These are phyloP conservation scores for Xylariaceae sp. DNA, from an alignment of 2,329 filamentous ascomycete species.

Conservation along the genomic window DNA sequence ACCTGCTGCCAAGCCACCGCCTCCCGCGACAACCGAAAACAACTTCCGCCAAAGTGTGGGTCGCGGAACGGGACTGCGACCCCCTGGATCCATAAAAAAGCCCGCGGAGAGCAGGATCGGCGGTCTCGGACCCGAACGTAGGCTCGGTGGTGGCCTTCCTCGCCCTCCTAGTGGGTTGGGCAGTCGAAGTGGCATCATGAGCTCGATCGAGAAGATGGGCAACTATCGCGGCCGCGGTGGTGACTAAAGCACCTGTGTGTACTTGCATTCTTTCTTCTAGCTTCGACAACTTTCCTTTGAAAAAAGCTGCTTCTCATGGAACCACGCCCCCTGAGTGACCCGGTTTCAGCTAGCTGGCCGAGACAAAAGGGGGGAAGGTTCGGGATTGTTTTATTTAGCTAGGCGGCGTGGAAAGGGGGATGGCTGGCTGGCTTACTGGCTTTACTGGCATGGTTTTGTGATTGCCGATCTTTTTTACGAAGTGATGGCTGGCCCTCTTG, in stretches of 20 bases:
- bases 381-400: neutral
- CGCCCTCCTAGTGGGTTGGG: constrained; percentile 46
- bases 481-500: constrained; percentile 5
- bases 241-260: constrained; percentile 1
- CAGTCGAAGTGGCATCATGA: constrained; percentile 68
- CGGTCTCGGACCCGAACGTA: constrained; percentile 41
- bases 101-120: constrained; percentile 45
- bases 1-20: constrained; percentile 7
- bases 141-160: constrained; percentile 42
- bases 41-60: constrained; percentile 50
- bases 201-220: constrained; percentile 84
- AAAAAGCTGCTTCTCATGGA: neutral
- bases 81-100: constrained; percentile 47
- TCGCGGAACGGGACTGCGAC: constrained; percentile 54
- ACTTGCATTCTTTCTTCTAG: neutral
- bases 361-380: neutral
- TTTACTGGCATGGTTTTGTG: constrained; percentile 3
- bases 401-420: constrained; percentile 2
- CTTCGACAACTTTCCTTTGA: constrained; percentile 1
- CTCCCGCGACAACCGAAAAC: constrained; percentile 28
- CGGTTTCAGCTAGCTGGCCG: neutral
- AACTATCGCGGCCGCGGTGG: constrained; percentile 46
- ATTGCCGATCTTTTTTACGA: constrained; percentile 9
- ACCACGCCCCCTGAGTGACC: neutral
- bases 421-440: too few species aligned